Base-by-base conservation (phyloP, 192 early-diverging fungal genomes). In the Umbelopsis ramanniana region DNA sequence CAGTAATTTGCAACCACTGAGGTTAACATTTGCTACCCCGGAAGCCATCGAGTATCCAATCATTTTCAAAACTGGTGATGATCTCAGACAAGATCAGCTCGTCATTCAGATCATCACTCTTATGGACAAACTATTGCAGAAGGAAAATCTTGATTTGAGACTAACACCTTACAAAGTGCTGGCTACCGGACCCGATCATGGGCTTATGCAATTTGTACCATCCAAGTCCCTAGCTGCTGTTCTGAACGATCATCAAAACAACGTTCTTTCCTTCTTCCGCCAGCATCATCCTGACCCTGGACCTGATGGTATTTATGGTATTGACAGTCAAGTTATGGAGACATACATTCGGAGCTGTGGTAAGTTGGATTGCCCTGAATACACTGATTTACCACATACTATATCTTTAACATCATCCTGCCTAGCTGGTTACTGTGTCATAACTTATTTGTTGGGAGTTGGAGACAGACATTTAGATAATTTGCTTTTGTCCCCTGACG, bases 401-500 rank as follows among this genome's bases (percentile, higher is more conserved):
- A 0, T n/a, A 24, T 66, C 23, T 19, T 68, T 24, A 52, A 43
- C 40, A 43, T 5, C 40, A 52, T 46, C 21, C 24, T 21, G 15
- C 35, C 38, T 47, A 95, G 91, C 98, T 52, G 98, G 97, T 4
- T 99, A 99, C 83, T 98, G 96, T 76, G 97, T 99, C 11, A 98
- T 99, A 54, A 98, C 95, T 9, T 99, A 99, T 80, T 75, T 99
- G 15, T 85, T 99, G 10, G 98, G 97, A 29, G 94, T 99, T 15
- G 98, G 98, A 37, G 98, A 99, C 80, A 89, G 98, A 4, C 98
- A 99, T 80, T 82, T 99, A 72, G 98, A 99, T 75, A 99, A 99
- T 79, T 70, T 99, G 35, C 79, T 99, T 22, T 75, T 99, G 52
- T 95, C 97, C 2, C 87, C 90, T 40, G 84, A 90, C 50, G 97